Percentiles rank a stretch among this genome's conserved stretches.
Evolutionary conservation across 805 yeast genomes (phyloP).

Genomic region (Wickerhamia fluorescens): DNA sequence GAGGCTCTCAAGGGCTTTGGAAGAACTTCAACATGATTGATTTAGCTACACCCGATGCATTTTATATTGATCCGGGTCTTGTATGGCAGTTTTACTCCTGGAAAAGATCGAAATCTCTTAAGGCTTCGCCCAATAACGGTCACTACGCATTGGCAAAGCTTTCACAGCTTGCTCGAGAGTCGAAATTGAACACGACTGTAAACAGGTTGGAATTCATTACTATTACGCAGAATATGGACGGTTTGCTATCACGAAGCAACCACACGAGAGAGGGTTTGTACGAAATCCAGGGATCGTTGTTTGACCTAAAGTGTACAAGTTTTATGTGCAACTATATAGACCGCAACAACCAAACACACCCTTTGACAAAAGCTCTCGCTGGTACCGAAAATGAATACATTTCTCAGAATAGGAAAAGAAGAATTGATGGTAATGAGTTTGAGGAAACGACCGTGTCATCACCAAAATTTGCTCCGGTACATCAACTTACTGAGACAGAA

Average conservation of each 20-base stretch:
- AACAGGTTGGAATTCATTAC: constrained; percentile 42
- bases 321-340: constrained; percentile 63
- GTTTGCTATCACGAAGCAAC: constrained; percentile 58
- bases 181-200: background rate
- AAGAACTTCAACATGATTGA: constrained; percentile 70
- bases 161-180: constrained; percentile 28
- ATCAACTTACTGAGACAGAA: constrained; percentile 40
- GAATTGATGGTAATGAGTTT: constrained; percentile 6
- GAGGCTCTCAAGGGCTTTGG: constrained; percentile 75
- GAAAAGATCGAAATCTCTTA: constrained; percentile 57
- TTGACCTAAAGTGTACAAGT: constrained; percentile 66
- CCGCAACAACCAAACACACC: constrained; percentile 44
- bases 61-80: constrained; percentile 70
- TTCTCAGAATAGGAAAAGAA: constrained; percentile 8
- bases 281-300: constrained; percentile 76
- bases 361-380: constrained; percentile 49
- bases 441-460: constrained; percentile 20
- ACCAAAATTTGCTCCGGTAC: constrained; percentile 43
- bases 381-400: constrained; percentile 32
- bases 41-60: constrained; percentile 89
- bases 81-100: constrained; percentile 88
- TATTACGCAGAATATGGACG: constrained; percentile 81
- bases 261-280: constrained; percentile 47
- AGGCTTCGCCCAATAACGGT: constrained; percentile 66
- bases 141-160: constrained; percentile 65